phyloP scores from a whole-genome alignment of 768 basidiomycete species.

The Lentinula detonsa region DNA sequence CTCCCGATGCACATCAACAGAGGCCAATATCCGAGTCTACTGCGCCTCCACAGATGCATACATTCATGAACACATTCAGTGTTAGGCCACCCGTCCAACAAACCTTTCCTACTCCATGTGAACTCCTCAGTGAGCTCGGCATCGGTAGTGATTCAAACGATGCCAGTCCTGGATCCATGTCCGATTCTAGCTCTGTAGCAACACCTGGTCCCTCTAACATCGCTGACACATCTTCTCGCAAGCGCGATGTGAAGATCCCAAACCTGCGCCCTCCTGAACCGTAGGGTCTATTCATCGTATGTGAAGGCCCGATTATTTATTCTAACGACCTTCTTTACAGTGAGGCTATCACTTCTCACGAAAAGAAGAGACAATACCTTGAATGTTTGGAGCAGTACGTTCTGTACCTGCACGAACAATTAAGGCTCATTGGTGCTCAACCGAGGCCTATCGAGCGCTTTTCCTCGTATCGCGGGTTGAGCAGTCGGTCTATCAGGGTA shows the following conservation, averaged over 20 bases:
- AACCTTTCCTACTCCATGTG: conserved; percentile 62
- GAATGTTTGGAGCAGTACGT: conserved; percentile 72
- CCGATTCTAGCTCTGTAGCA: neutral
- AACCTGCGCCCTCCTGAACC: conserved; percentile 59
- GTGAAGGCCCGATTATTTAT: neutral
- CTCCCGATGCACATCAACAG: neutral
- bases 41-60: neutral
- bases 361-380: conserved; percentile 70
- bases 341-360: conserved; percentile 72
- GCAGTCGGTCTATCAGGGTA: conserved; percentile 60
- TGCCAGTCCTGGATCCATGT: conserved; percentile 4
- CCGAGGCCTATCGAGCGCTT: conserved; percentile 48
- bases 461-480: conserved; percentile 45
- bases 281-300: conserved; percentile 27
- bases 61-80: neutral
- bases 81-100: conserved; percentile 16
- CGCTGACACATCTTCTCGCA: conserved; percentile 19
- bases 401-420: conserved; percentile 56
- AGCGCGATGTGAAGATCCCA: conserved; percentile 50
- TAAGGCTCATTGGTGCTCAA: conserved; percentile 39
- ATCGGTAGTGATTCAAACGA: conserved; percentile 5
- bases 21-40: neutral
- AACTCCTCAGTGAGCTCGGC: conserved; percentile 44
- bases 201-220: neutral
- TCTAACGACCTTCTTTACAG: conserved; percentile 21